Base-by-base conservation (phyloP, 2,329 filamentous ascomycete species). In the Fusarium albidum region DNA sequence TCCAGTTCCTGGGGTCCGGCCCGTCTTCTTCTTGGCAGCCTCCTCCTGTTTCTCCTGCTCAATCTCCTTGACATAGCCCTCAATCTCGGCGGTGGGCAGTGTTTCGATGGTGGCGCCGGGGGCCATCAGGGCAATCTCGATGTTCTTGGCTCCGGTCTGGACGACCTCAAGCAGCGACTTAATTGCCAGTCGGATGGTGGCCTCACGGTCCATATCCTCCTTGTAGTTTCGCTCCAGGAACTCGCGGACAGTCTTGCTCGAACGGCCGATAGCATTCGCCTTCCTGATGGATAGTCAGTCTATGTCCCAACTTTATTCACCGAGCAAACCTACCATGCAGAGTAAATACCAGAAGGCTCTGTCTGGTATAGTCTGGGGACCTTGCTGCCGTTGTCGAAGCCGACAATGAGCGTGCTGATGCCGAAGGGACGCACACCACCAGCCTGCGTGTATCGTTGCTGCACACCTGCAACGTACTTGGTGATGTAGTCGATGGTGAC, bases 11-110 rank as follows among this genome's bases (percentile, higher is more conserved):
- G 87, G 83, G 57, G 85, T 84, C 66, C 88, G 82, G 53, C 90
- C 89, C 37, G 86, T 90, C 87, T 96, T 96, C 88, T 96, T 96
- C 84, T 92, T 96, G 33, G 91, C 92, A 18, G 94, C 94, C 81
- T 99, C 95, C 76, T 98, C 95, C 73, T 96, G 93, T 85, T 99
- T 99, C 84, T 99, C 96, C 69, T 93, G 90, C 82, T 99, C 96
- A 75, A 99, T 99, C 77, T 87, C 95, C 87, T 98, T 98, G 71
- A 99, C 96, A 71, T 96, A 97, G 67, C 86, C 85, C 82, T 99
- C 95, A 70, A 99, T 99, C 70, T 96, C 91, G 75, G 98, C 94
- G 27, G 94, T 89, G 3, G 92, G 91, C 66, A 99, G 84, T 87
- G 96, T 93, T 81, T 98, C 93, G 60, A 99, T 86, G 13, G 83